Conservation (phyloP, 768 basidiomycete species). For the Rhizopogon salebrosus region DNA sequence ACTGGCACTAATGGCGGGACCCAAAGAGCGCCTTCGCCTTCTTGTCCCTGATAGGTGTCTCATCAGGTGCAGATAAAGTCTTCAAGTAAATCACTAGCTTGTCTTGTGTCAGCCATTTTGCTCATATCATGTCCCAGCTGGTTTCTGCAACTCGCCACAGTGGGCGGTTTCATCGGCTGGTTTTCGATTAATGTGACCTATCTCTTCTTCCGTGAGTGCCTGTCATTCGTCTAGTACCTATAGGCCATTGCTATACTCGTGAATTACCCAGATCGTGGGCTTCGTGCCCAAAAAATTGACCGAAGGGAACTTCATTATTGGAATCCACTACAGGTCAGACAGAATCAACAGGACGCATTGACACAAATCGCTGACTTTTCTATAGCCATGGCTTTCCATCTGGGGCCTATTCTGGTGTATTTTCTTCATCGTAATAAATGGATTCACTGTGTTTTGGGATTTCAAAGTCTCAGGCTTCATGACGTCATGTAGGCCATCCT, state of each 20-base stretch:
- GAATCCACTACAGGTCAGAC: constrained; percentile 40
- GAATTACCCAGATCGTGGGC: constrained; percentile 50
- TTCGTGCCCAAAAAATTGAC: constrained; percentile 64
- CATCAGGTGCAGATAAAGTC: constrained; percentile 38
- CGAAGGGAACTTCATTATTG: constrained; percentile 56
- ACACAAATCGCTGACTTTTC: neutral
- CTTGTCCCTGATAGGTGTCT: constrained; percentile 61
- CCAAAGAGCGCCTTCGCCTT: constrained; percentile 34
- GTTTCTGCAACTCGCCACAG: constrained; percentile 62
- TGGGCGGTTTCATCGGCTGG: constrained; percentile 64
- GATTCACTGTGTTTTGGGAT: constrained; percentile 55
- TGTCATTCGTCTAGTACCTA: neutral
- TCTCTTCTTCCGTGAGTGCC: constrained; percentile 52
- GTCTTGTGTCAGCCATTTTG: too few relatives aligned
- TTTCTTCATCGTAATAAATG: constrained; percentile 55
- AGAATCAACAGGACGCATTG: constrained; percentile 26
- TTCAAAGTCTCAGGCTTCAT: constrained; percentile 51
- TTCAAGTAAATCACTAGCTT: constrained; percentile 5
- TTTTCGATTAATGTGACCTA: constrained; percentile 64
- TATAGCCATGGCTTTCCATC: constrained; percentile 53
- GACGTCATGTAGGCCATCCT: constrained; percentile 33
- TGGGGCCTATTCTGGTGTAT: constrained; percentile 63
- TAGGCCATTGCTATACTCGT: neutral
- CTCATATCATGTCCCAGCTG: constrained; percentile 34
- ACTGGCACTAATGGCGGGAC: constrained; percentile 6